Percentiles rank a stretch among this genome's conserved stretches.
These are phyloP conservation scores for Epichloe aotearoae DNA, from an alignment of 2,329 filamentous ascomycete species.

Conservation along the genomic window DNA sequence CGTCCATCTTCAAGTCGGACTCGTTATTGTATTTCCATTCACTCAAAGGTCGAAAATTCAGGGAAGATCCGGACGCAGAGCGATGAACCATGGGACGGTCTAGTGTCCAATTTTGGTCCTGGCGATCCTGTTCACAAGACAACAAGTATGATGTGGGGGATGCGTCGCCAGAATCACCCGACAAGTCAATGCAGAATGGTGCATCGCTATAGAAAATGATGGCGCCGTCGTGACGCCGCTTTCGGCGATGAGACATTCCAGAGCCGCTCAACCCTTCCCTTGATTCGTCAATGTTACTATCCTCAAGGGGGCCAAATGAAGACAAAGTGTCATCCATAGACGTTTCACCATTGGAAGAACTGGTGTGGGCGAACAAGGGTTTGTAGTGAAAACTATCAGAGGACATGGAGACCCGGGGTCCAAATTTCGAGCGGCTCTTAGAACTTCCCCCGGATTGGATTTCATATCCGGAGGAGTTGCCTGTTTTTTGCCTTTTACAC, in stretches of 20 bases:
- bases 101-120: slow-evolving; percentile 8
- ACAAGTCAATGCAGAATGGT: slow-evolving; percentile 69
- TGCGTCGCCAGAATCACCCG: slow-evolving; percentile 44
- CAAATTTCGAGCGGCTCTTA: slow-evolving; percentile 27
- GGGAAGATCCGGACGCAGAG: slow-evolving; percentile 37
- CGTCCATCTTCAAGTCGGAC: slow-evolving; percentile 16
- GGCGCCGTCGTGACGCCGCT: slow-evolving; percentile 51
- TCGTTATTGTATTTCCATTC: slow-evolving; percentile 15
- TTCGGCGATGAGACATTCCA: slow-evolving; percentile 34
- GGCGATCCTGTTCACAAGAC: slow-evolving; percentile 27
- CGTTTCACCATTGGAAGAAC: slow-evolving; percentile 31
- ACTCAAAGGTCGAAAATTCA: slow-evolving; percentile 36
- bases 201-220: slow-evolving; percentile 77
- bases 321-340: slow-evolving; percentile 36
- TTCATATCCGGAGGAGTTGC: slow-evolving; percentile 21
- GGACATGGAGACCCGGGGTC: slow-evolving; percentile 23
- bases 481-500: slow-evolving; percentile 33
- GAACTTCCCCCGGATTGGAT: slow-evolving; percentile 20
- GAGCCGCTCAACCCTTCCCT: slow-evolving; percentile 34
- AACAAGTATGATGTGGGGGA: slow-evolving; percentile 35
- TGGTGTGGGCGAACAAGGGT: slow-evolving; percentile 43
- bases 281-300: slow-evolving; percentile 35
- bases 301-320: slow-evolving; percentile 32
- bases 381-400: slow-evolving; percentile 48
- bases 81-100: slow-evolving; percentile 19